These are phyloP conservation scores for Solanum pennellii DNA, from an alignment of 257 asterid species.

Conservation along the genomic window DNA sequence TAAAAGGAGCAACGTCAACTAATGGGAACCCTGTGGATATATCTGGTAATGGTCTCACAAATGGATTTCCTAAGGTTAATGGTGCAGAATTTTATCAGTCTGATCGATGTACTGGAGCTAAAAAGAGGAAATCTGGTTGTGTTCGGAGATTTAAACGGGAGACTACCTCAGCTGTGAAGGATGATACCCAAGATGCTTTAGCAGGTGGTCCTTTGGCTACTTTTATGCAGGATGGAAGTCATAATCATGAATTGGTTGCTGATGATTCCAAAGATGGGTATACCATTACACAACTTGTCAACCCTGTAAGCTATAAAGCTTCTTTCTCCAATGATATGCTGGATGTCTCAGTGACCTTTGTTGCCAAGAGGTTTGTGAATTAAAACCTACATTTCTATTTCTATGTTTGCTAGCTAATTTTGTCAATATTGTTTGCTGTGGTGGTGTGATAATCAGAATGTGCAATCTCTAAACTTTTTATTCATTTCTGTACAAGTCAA, in stretches of 20 bases:
- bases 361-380: conserved; percentile 72
- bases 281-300: conserved; percentile 56
- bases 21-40: conserved; percentile 14
- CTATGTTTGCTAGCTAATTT: not conserved
- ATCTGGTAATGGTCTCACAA: conserved; percentile 15
- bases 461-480: not conserved
- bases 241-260: conserved; percentile 14
- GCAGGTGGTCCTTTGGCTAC: conserved; percentile 5
- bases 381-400: not conserved
- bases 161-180: conserved; percentile 14
- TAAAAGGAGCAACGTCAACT: conserved; percentile 26
- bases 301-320: conserved; percentile 60
- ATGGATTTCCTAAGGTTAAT: conserved; percentile 30
- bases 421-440: not conserved
- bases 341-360: conserved; percentile 62
- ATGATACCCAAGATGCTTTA: conserved; percentile 23
- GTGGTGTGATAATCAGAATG: not conserved
- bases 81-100: conserved; percentile 22
- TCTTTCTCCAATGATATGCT: conserved; percentile 34
- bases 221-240: conserved; percentile 20
- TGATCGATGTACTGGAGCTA: conserved; percentile 75
- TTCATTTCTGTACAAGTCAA: not conserved
- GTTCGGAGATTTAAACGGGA: conserved; percentile 81
- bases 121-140: conserved; percentile 77
- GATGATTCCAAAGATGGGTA: conserved; percentile 37